Evolutionary conservation across 306 rosid species (phyloP), one percentile per base, ranked within the genome.

Genomic region (Bauhinia variegata): DNA sequence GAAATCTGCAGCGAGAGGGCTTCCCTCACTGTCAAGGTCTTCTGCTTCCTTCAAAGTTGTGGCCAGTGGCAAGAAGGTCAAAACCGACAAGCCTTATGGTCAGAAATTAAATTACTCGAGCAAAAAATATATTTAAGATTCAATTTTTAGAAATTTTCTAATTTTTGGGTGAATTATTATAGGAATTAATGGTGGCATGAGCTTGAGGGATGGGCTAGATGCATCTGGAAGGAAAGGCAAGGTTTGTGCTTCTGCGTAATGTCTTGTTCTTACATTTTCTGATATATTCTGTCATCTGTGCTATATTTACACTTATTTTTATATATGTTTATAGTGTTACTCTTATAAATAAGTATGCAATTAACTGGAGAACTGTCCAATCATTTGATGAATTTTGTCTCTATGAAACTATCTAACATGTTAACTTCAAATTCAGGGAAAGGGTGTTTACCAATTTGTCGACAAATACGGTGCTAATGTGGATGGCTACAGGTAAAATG

Each of bases 391-490:
- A n/a, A n/a, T n/a, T n/a, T n/a, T n/a, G n/a, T n/a, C n/a, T n/a
- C n/a, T n/a, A n/a, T 36, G 46, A 30, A 12, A 60, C 4, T 2
- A 31, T 19, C 44, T 73, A 39, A 81, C 76, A 30, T 52, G 1
- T 11, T 3, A 72, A 63, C 32, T 59, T 63, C 15, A 71, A n/a
- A 56, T 76, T 78, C 88, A 93, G 99, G 99, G 99, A 67, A 93
- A 90, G 89, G 99, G 99, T 71, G 99, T 93, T 7, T 93, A 93
- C 87, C 99, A 88, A 71, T 93, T 8, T 81, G 96, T 88, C 2
- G 99, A 93, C 95, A 93, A 93, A 74, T 93, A 93, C 42, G 99
- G 99, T 61, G 99, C 97, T 59, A 93, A 93, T 69, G 99, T 93
- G 23, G 99, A 90, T 75, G 99, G 99, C 11, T 93, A 93, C 95